Percentiles rank a stretch among this genome's conserved stretches.
Conservation (phyloP, 768 basidiomycete genomes). For the Hemileccinum impolitum region DNA sequence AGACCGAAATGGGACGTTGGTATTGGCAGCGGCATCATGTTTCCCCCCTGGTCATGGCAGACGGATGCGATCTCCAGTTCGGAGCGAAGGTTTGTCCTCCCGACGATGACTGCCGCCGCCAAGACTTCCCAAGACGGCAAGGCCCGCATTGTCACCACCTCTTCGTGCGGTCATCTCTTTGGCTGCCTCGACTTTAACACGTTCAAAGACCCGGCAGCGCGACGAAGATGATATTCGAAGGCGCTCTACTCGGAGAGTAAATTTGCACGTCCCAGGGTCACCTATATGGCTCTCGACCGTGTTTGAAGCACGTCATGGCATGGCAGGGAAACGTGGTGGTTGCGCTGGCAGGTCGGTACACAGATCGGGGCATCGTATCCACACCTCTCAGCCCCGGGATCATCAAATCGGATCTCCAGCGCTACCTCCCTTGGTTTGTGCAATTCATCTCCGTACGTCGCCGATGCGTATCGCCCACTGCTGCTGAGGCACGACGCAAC, state of each 20-base stretch:
- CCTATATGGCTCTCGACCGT: no score
- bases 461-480: neutral
- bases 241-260: conserved; percentile 40
- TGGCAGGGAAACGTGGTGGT: conserved; percentile 43
- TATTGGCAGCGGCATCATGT: conserved; percentile 46
- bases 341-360: conserved; percentile 44
- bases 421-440: conserved; percentile 15
- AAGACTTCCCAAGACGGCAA: conserved; percentile 38
- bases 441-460: conserved; percentile 13
- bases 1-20: no score
- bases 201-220: conserved; percentile 34
- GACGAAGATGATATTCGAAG: conserved; percentile 18
- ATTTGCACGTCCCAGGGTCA: conserved; percentile 33
- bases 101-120: conserved; percentile 41
- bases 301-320: neutral
- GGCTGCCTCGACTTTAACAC: conserved; percentile 39
- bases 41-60: conserved; percentile 37
- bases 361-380: conserved; percentile 45
- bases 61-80: conserved; percentile 57
- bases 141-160: conserved; percentile 45
- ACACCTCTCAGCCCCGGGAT: conserved; percentile 46
- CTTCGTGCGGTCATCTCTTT: conserved; percentile 39
- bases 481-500: neutral
- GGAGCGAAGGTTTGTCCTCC: conserved; percentile 61
- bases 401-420: conserved; percentile 31